Percentiles rank a stretch among this genome's conserved stretches.
Evolutionary conservation across 306 rosid genomes (phyloP).

Genomic region (Cucumis sativus): Cucumber_9930_V3 NC_026657.2:34346001-34346500

Average conservation of each 20-base stretch:
- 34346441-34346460: too few relatives aligned
- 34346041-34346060: constrained; percentile 76
- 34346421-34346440: not conserved
- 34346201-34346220: constrained; percentile 26
- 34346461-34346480: not conserved
- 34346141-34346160: constrained; percentile 39
- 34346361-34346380: not conserved
- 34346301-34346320: constrained; percentile 82
- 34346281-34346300: constrained; percentile 70
- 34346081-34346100: constrained; percentile 21
- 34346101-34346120: constrained; percentile 47
- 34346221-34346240: constrained; percentile 83
- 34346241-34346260: constrained; percentile 47
- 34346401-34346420: too few relatives aligned
- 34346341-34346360: not conserved
- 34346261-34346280: constrained; percentile 41
- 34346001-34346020: constrained; percentile 56
- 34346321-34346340: not conserved
- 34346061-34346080: constrained; percentile 37
- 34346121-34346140: constrained; percentile 35
- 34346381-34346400: not conserved
- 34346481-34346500: not conserved
- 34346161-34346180: constrained; percentile 41
- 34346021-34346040: constrained; percentile 65
- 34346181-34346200: constrained; percentile 34